Evolutionary conservation across 345 rosid species (phyloP).

Genomic region (Hibiscus syriacus): DNA sequence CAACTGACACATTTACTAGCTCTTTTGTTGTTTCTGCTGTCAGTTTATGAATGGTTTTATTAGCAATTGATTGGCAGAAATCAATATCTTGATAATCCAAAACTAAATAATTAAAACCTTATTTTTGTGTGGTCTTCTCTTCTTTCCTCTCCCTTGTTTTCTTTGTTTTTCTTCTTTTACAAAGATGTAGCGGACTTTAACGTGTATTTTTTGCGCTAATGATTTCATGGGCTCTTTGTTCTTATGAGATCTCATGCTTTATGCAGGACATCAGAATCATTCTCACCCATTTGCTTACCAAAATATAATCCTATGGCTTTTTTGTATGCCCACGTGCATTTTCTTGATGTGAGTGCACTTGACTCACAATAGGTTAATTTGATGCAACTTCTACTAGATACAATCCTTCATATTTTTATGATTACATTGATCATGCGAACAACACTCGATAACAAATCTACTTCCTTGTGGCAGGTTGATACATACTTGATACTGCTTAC

Average conservation of each 20-base stretch:
- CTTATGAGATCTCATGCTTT: slow-evolving; percentile 13
- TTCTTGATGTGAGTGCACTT: slow-evolving; percentile 75
- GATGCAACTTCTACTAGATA: neutral
- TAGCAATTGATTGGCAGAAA: neutral
- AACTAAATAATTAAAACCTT: neutral
- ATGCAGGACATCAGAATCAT: slow-evolving; percentile 94
- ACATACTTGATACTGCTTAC: slow-evolving; percentile 89
- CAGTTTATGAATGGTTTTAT: neutral
- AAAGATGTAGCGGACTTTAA: neutral
- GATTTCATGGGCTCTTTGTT: slow-evolving; percentile 1
- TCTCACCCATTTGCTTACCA: slow-evolving; percentile 97
- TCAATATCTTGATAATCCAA: neutral
- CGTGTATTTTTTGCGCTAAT: neutral
- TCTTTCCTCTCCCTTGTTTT: neutral
- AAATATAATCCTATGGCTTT: slow-evolving; percentile 95
- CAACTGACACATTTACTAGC: neutral
- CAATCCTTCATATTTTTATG: neutral
- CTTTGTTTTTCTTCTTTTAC: neutral
- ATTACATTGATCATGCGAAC: slow-evolving; percentile 2
- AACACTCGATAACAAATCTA: slow-evolving; percentile 6
- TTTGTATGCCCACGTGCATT: slow-evolving; percentile 90
- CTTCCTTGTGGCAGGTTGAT: slow-evolving; percentile 55
- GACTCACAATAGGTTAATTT: slow-evolving; percentile 1
- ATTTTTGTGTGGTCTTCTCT: neutral
- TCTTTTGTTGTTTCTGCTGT: neutral